A percentile compares a stretch with the other conserved stretches of the same genome.
Evolutionary conservation across 2,329 filamentous ascomycete genomes (phyloP).

Genomic region (Botrytis deweyae): DNA sequence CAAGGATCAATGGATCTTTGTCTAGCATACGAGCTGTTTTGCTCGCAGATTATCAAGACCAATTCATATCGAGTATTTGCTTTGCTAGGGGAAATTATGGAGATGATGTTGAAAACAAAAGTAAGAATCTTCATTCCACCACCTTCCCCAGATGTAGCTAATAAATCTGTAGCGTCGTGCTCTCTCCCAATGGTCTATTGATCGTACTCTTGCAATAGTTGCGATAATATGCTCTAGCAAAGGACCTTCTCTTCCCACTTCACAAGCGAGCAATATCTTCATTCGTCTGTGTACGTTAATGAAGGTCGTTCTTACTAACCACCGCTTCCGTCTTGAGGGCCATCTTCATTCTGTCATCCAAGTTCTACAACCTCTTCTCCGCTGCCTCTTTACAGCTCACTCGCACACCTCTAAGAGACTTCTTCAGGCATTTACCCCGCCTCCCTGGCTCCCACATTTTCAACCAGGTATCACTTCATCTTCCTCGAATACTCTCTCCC

Average conservation of each 20-base stretch:
- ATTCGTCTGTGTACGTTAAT: constrained; percentile 50
- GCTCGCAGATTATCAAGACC: constrained; percentile 29
- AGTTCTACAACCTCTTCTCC: constrained; percentile 56
- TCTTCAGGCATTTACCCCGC: constrained; percentile 34
- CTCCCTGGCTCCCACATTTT: constrained; percentile 41
- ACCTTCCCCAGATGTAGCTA: constrained; percentile 12
- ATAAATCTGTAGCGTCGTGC: constrained; percentile 29
- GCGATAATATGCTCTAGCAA: constrained; percentile 37
- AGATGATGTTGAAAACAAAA: constrained; percentile 39
- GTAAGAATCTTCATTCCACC: constrained; percentile 23
- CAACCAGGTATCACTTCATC: constrained; percentile 35
- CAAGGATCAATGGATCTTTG: constrained; percentile 30
- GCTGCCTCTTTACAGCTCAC: constrained; percentile 49
- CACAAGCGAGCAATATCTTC: constrained; percentile 34
- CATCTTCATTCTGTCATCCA: constrained; percentile 60
- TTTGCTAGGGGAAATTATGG: constrained; percentile 36
- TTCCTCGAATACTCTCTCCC: constrained; percentile 40
- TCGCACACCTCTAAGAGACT: constrained; percentile 31
- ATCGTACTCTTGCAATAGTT: constrained; percentile 38
- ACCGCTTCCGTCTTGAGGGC: constrained; percentile 60
- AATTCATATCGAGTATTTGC: constrained; percentile 35
- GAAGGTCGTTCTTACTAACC: constrained; percentile 57
- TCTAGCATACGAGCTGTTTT: constrained; percentile 33
- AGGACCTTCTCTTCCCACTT: constrained; percentile 30
- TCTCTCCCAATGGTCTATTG: constrained; percentile 40